phyloP scores from a whole-genome alignment of 805 yeast genomes.

The Soucietia sequanensis region DNA sequence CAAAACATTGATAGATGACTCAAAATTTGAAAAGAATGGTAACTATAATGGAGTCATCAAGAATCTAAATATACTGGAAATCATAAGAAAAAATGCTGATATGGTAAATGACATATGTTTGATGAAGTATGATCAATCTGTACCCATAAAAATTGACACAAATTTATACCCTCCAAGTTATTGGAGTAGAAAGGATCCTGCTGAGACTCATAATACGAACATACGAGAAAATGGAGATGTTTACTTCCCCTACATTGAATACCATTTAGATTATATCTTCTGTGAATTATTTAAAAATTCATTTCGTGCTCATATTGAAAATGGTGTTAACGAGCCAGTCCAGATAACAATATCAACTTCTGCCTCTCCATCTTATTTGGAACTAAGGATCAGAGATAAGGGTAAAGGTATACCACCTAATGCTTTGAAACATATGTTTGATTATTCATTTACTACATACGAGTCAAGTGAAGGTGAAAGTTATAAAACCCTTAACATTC shows the following conservation, averaged over 20 bases:
- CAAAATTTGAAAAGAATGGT: constrained; percentile 57
- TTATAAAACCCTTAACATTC: constrained; percentile 60
- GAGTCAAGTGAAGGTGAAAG: constrained; percentile 57
- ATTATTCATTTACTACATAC: constrained; percentile 83
- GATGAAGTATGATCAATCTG: constrained; percentile 77
- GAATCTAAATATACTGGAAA: constrained; percentile 58
- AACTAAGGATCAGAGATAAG: constrained; percentile 75
- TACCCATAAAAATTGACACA: constrained; percentile 55
- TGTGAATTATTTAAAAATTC: constrained; percentile 88
- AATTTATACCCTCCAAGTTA: constrained; percentile 26
- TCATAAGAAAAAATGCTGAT: constrained; percentile 63
- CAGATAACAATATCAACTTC: constrained; percentile 37
- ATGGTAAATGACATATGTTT: constrained; percentile 81
- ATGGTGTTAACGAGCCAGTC: constrained; percentile 39
- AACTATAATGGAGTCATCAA: constrained; percentile 56
- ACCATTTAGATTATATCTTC: constrained; percentile 82
- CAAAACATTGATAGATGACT: constrained; percentile 22
- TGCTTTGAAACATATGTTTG: constrained; percentile 67
- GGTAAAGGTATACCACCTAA: constrained; percentile 86
- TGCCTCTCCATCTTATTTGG: constrained; percentile 45
- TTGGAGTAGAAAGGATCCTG: constrained; percentile 29
- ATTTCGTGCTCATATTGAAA: constrained; percentile 84
- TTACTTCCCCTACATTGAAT: constrained; percentile 76
- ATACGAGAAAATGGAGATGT: constrained; percentile 49
- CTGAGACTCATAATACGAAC: constrained; percentile 6